Evolutionary conservation across 345 rosid genomes (phyloP).

Genomic region (Excoecaria agallocha): DNA sequence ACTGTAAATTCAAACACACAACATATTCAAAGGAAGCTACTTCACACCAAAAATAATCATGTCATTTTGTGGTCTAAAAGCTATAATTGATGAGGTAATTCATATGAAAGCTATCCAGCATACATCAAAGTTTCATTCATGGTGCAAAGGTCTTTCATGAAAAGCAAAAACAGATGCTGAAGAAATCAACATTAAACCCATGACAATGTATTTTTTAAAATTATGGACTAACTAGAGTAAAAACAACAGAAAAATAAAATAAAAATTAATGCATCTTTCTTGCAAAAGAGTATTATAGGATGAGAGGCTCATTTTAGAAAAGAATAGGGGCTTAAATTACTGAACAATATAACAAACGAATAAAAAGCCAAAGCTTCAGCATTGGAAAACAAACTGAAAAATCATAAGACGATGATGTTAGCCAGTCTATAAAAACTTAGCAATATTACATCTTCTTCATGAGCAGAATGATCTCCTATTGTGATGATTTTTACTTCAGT

Average conservation of each 20-base stretch:
- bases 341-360: neutral
- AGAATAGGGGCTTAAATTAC: neutral
- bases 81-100: neutral
- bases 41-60: neutral
- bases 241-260: too few relatives aligned
- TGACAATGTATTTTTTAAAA: neutral
- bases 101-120: neutral
- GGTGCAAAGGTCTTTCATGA: neutral
- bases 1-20: neutral
- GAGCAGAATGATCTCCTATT: neutral
- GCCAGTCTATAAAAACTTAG: neutral
- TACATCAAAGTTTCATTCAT: neutral
- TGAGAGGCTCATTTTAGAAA: neutral
- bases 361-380: neutral
- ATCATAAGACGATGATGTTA: neutral
- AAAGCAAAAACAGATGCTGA: neutral
- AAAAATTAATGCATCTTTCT: neutral
- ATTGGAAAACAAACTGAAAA: neutral
- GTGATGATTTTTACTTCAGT: neutral
- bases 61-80: neutral
- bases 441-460: neutral
- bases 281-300: neutral
- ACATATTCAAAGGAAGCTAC: neutral
- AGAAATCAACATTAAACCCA: neutral
- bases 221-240: neutral